Base-by-base conservation (phyloP, 176 grass and related monocot genomes). In the Oryza nivara region DNA sequence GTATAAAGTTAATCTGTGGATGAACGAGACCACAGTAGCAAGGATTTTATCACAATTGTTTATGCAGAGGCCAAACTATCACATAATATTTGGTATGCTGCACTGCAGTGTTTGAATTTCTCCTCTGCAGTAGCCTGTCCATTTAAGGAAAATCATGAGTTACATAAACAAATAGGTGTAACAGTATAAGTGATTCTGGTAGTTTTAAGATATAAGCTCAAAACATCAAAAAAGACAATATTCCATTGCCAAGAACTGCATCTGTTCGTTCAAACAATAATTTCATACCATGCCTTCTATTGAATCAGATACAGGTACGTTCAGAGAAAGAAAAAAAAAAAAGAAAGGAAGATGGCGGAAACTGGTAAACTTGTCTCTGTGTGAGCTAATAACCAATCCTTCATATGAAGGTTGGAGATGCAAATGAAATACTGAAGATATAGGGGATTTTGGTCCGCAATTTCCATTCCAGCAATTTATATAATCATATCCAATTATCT, bases 31-130 rank as follows among this genome's bases (percentile, higher is more conserved):
- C 54, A 77, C 40, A 72, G 66, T 47, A 88, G 89, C 76, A 46
- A 19, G 26, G 9, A 69, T 86, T 26, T 32, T 32, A 48, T 64
- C 56, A 77, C 43, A 74, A 67, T 68, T 68, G 72, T 73, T 75
- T 86, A 88, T 32, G 78, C 75, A 40, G 82, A 47, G 48, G 75
- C 43, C 16, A 95, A 84, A 74, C 67, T 92, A 83, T 95, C 86
- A 36, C 96, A 95, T 61, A 98, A 74, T 20, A 89, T 94, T 87
- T 94, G 86, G 72, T 98, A 98, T 67, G 96, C 96, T 80, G 96
- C 80, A 75, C 93, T 84, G 81, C 96, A 98, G 73, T 90, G 76
- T 83, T 98, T 98, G 83, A 98, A 98, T 90, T 88, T 98, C 86
- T 98, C 96, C 74, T 92, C 93, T 49, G 96, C 96, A 70, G 74